Evolutionary conservation across 495 filamentous ascomycete species (phyloP), one percentile per base, ranked within the genome.

Genomic region (Podospora australis): DNA sequence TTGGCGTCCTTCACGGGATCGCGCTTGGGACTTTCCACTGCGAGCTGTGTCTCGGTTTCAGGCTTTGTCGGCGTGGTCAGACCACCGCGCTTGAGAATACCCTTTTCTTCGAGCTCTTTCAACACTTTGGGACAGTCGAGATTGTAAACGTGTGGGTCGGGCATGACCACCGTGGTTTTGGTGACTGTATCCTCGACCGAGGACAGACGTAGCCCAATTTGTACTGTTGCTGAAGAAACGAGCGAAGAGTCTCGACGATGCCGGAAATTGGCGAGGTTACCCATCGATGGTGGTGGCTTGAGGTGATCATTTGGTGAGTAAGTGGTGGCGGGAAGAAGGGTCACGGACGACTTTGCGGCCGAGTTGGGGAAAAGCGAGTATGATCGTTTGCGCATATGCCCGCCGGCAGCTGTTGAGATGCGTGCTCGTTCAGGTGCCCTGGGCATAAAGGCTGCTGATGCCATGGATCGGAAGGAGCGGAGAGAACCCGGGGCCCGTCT

Each of bases 171-270:
- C 50, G 57, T 56, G 29, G 23, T 43, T 24, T 57, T 45, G 11
- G 36, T 19, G 8, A 65, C 43, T 14, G 71, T 67, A 36, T 73
- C 69, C 8, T 65, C 64, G 0, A 75, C 59, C 3, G 70, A 72
- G 6, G 72, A 75, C 39, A 75, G 58, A 23, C 72, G 67, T 8
- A 75, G 55, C 0, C 72, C 72, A 38, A 75, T 75, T 40, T 73
- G 70, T 38, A 75, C 72, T 1, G 72, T 75, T 28, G 70, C 69
- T 16, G 67, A 68, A 7, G 70, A 73, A 10, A 61, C 60, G 32
- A 73, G 56, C 0, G 72, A 75, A 0, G 70, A 73, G 39, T 73
- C 64, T 25, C 72, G 63, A 6, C 56, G 59, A 50, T 73, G 70
- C 13, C 65, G 61, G 16, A 53, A 51, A 30, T 44, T 50, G 30